Percentiles rank a stretch among this genome's conserved stretches.
Evolutionary conservation across 2,329 filamentous ascomycete genomes (phyloP).

Genomic region (Hortaea werneckii): DNA sequence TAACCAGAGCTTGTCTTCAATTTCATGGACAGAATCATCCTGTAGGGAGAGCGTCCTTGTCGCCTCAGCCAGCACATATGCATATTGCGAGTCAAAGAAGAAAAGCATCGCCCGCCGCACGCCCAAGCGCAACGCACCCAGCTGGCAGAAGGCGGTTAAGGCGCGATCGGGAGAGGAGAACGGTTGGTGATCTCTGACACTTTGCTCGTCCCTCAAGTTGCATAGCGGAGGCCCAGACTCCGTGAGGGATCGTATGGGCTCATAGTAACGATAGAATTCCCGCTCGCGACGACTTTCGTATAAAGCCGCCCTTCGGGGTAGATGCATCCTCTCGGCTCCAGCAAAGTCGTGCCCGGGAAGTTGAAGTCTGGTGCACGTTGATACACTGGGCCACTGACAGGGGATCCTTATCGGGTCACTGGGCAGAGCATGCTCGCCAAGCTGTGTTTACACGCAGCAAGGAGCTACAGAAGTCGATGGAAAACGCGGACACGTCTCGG

Average conservation of each 20-base stretch:
- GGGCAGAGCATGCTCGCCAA: no score
- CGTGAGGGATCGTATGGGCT: conserved; percentile 18
- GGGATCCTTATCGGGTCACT: no score
- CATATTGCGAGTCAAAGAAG: conserved; percentile 2
- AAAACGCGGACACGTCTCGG: no score
- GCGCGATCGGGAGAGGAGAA: conserved; percentile 25
- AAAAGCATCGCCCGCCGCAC: conserved; percentile 3
- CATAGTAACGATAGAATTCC: conserved; percentile 25
- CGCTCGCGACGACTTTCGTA: conserved; percentile 21
- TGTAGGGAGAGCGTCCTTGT: conserved; percentile 1
- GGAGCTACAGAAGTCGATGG: no score
- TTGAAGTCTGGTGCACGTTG: no score
- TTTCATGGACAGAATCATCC: conserved; percentile 13
- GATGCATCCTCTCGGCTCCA: neutral
- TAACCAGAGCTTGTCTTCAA: conserved; percentile 19
- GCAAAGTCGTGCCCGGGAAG: neutral
- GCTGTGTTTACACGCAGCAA: no score
- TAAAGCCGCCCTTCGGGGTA: conserved; percentile 2
- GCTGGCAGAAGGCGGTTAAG: conserved; percentile 41
- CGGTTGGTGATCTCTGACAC: conserved; percentile 15
- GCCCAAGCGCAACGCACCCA: conserved; percentile 31
- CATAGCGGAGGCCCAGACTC: conserved; percentile 16
- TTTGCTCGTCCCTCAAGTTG: conserved; percentile 14
- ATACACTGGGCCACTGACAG: no score
- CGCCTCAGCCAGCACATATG: conserved; percentile 3